Percentiles rank a stretch among this genome's conserved stretches.
These are phyloP conservation scores for Aquilaria malaccensis DNA, from an alignment of 345 rosid species.

Conservation along the genomic window DNA sequence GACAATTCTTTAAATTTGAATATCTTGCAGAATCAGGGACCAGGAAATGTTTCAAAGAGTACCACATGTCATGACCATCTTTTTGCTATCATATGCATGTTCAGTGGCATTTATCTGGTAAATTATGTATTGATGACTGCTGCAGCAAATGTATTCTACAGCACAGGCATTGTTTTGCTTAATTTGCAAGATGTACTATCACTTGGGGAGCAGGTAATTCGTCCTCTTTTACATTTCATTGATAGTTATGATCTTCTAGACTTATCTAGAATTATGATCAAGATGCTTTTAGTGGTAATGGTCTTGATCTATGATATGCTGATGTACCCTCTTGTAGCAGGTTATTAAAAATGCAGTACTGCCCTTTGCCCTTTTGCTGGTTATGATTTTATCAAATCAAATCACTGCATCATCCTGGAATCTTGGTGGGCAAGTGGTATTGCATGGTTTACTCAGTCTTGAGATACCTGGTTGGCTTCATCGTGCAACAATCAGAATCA, in stretches of 20 bases:
- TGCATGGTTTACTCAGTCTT: conserved; percentile 68
- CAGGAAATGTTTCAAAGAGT: conserved; percentile 40
- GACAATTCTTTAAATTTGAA: conserved; percentile 8
- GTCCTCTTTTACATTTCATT: conserved; percentile 10
- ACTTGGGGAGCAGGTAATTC: conserved; percentile 79
- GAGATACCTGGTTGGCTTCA: conserved; percentile 95
- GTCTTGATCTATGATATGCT: conserved; percentile 6
- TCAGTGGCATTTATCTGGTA: conserved; percentile 66
- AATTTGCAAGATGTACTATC: conserved; percentile 91
- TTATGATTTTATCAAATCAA: conserved; percentile 70
- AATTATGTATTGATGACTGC: conserved; percentile 73
- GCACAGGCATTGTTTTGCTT: conserved; percentile 62
- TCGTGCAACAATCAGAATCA: conserved; percentile 68
- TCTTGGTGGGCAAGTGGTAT: conserved; percentile 61
- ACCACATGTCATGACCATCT: conserved; percentile 66
- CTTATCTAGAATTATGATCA: background rate
- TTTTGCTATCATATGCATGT: conserved; percentile 59
- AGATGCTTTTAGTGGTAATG: background rate
- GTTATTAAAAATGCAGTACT: conserved; percentile 58
- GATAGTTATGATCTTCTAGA: conserved; percentile 5
- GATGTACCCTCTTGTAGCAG: conserved; percentile 24
- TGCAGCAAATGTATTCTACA: conserved; percentile 75
- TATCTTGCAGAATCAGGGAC: conserved; percentile 33
- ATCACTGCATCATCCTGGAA: conserved; percentile 76
- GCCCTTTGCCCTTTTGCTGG: conserved; percentile 46